Evolutionary conservation across 1,284 basidiomycete species (phyloP).

Genomic region (Cutaneotrichosporon sp.): DNA sequence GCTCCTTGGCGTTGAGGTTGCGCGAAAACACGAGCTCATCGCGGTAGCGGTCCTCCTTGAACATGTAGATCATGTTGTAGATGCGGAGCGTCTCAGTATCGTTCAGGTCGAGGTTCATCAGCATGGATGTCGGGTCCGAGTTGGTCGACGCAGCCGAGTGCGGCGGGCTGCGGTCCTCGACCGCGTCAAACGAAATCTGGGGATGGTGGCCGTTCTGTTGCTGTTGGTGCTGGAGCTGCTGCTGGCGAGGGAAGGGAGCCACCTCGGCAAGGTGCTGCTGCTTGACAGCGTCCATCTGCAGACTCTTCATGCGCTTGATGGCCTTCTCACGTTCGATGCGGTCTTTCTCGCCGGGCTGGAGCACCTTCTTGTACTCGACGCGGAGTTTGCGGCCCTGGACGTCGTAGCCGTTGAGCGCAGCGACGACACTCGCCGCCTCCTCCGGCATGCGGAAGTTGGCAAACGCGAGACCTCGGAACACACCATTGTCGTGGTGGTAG

Average conservation of each 20-base stretch:
- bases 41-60: conserved; percentile 97
- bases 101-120: conserved; percentile 85
- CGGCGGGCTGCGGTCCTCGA: conserved; percentile 55
- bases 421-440: conserved; percentile 94
- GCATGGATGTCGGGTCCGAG: conserved; percentile 43
- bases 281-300: conserved; percentile 74
- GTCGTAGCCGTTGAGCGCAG: conserved; percentile 75
- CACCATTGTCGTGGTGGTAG: conserved; percentile 92
- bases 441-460: conserved; percentile 91
- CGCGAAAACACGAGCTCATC: conserved; percentile 95
- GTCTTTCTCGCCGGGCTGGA: conserved; percentile 98
- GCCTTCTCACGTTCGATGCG: conserved; percentile 99
- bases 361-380: conserved; percentile 98
- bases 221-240: conserved; percentile 36
- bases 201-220: conserved; percentile 49
- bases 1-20: conserved; percentile 76
- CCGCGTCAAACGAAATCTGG: conserved; percentile 50
- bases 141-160: conserved; percentile 58
- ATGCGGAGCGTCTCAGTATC: conserved; percentile 94
- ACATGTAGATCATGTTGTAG: conserved; percentile 91
- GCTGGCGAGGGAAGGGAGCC: conserved; percentile 12
- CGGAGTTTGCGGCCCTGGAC: conserved; percentile 97
- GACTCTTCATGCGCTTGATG: conserved; percentile 93
- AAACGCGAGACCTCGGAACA: conserved; percentile 96
- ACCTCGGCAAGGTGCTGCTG: background rate